These are phyloP conservation scores for Magnaporthiopsis rhizophila DNA, from an alignment of 2,329 filamentous ascomycete species.

Conservation along the genomic window DNA sequence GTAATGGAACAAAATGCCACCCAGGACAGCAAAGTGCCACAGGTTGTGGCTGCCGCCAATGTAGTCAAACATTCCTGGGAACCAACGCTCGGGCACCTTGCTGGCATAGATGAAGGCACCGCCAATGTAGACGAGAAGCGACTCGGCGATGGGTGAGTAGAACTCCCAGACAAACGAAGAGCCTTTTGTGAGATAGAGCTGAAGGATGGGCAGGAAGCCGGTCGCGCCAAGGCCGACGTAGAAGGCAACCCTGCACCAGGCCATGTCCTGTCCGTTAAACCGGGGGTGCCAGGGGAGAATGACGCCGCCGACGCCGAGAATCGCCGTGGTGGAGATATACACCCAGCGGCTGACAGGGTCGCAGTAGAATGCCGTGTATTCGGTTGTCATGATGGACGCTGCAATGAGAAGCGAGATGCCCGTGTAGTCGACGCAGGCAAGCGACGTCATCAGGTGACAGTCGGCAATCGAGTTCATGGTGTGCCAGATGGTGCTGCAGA, in stretches of 20 bases:
- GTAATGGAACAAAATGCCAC: constrained; percentile 97
- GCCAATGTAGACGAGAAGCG: constrained; percentile 72
- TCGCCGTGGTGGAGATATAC: constrained; percentile 76
- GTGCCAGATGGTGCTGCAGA: constrained; percentile 96
- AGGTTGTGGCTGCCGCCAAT: constrained; percentile 93
- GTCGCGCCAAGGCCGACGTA: constrained; percentile 82
- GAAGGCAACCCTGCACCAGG: constrained; percentile 86
- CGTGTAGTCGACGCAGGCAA: constrained; percentile 97
- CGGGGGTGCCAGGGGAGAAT: constrained; percentile 92
- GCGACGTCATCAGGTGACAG: constrained; percentile 81
- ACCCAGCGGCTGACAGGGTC: constrained; percentile 79
- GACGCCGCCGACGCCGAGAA: constrained; percentile 77
- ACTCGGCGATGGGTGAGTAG: constrained; percentile 81
- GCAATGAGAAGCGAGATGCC: constrained; percentile 93
- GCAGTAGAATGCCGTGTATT: constrained; percentile 98
- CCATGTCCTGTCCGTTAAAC: constrained; percentile 89
- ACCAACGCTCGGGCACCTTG: constrained; percentile 89
- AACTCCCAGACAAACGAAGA: constrained; percentile 78
- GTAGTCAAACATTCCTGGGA: constrained; percentile 89
- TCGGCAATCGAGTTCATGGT: constrained; percentile 97
- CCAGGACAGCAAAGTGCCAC: constrained; percentile 91
- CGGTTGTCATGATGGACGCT: constrained; percentile 93
- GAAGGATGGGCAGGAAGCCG: constrained; percentile 80
- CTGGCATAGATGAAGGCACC: constrained; percentile 85
- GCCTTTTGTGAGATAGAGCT: constrained; percentile 72